phyloP scores from a whole-genome alignment of 2,329 filamentous ascomycete genomes.

The Ophiostoma sp. region DNA sequence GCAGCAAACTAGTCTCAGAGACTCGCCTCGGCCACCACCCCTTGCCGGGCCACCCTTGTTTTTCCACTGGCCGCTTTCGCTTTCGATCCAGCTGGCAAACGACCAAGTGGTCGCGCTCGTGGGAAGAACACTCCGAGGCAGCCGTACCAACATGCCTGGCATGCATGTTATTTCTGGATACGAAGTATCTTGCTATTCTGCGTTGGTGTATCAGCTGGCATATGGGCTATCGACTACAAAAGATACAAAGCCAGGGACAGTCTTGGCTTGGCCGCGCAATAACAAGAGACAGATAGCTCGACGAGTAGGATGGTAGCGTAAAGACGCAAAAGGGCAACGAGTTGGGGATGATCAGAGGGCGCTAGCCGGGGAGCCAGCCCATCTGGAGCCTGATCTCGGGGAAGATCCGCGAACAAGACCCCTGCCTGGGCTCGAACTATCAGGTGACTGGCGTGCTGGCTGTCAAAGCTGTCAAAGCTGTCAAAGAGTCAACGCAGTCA shows the following conservation, averaged over 20 bases:
- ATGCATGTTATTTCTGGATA: not conserved
- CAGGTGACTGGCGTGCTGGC: slow-evolving; percentile 7
- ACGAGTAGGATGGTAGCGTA: not conserved
- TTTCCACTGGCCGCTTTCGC: not conserved
- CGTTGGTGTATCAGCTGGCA: not conserved
- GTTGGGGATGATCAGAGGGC: not conserved
- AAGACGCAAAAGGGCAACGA: not conserved
- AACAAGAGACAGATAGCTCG: not conserved
- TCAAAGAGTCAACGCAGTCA: no score
- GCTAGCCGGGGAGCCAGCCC: slow-evolving; percentile 11
- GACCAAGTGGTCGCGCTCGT: not conserved
- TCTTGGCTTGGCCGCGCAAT: not conserved
- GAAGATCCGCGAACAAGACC: slow-evolving; percentile 12
- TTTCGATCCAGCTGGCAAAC: not conserved
- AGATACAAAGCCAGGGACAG: not conserved
- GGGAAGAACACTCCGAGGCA: not conserved
- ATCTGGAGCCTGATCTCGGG: slow-evolving; percentile 16
- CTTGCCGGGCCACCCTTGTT: not conserved
- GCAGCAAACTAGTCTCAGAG: not conserved
- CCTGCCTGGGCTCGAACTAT: slow-evolving; percentile 4
- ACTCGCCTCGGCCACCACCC: not conserved
- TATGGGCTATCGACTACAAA: not conserved
- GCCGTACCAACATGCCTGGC: not conserved
- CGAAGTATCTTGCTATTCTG: not conserved
- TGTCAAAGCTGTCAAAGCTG: no score